Conservation (phyloP, 106 monocot species). For the Dioscorea alata region DNA sequence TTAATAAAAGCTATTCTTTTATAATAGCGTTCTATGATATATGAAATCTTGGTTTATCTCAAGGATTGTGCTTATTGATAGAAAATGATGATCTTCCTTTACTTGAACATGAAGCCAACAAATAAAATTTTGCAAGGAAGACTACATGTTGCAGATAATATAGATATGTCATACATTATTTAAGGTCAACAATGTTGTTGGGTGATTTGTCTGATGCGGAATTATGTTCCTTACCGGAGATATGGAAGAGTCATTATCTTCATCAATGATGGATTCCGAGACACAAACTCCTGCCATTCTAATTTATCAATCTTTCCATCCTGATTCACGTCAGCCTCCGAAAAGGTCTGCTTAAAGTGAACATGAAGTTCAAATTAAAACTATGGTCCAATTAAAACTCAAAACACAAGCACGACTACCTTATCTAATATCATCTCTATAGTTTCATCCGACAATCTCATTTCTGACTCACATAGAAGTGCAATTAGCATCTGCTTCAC, state of each 20-base stretch:
- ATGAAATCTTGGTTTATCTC: too few relatives aligned
- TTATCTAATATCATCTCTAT: constrained; percentile 87
- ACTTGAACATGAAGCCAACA: too few relatives aligned
- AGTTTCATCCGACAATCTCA: constrained; percentile 85
- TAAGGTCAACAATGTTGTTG: too few relatives aligned
- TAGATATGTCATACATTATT: too few relatives aligned
- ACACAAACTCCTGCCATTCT: constrained; percentile 88
- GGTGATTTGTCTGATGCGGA: too few relatives aligned
- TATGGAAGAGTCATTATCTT: constrained; percentile 99
- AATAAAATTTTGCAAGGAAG: too few relatives aligned
- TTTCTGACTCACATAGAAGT: constrained; percentile 84
- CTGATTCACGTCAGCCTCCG: constrained; percentile 79
- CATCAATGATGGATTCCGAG: constrained; percentile 80
- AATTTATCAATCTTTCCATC: constrained; percentile 92
- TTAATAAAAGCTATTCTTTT: too few relatives aligned
- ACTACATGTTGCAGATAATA: too few relatives aligned
- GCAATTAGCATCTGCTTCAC: constrained; percentile 97
- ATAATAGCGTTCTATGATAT: too few relatives aligned
- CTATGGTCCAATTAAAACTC: too few relatives aligned
- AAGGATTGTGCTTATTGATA: too few relatives aligned
- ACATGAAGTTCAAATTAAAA: neutral
- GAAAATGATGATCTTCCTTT: too few relatives aligned
- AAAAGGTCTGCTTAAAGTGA: constrained; percentile 65
- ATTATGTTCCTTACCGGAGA: constrained; percentile 51
- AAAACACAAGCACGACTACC: constrained; percentile 18